Conservation (phyloP, 306 rosid species). For the Sophora flavescens region DNA sequence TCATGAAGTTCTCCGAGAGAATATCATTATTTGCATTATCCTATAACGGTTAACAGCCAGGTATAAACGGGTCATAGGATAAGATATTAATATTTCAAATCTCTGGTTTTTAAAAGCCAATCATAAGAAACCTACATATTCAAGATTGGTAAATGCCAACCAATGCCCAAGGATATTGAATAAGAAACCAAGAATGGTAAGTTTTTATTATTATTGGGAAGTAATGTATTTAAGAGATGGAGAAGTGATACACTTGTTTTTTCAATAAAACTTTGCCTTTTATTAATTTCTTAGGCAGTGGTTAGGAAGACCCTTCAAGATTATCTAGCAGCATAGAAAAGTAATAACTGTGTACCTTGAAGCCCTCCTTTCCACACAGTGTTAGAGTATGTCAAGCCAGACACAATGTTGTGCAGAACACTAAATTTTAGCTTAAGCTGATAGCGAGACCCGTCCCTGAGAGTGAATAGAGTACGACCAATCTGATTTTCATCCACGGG, state of each 20-base stretch:
- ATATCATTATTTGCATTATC: slow-evolving; percentile 2
- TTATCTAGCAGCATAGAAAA: slow-evolving; percentile 14
- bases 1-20: background rate
- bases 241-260: no score
- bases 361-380: slow-evolving; percentile 91
- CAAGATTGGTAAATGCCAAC: background rate
- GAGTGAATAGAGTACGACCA: slow-evolving; percentile 65
- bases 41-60: background rate
- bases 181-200: no score
- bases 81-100: slow-evolving; percentile 1
- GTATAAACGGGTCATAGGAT: slow-evolving; percentile 12
- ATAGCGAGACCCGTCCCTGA: slow-evolving; percentile 79
- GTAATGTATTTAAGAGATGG: no score
- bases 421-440: slow-evolving; percentile 79
- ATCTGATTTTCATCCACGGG: slow-evolving; percentile 58
- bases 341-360: slow-evolving; percentile 61
- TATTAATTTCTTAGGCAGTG: no score
- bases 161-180: no score
- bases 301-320: background rate
- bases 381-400: slow-evolving; percentile 87
- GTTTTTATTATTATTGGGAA: no score
- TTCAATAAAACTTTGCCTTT: no score
- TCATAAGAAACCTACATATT: slow-evolving; percentile 9
- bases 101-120: background rate
- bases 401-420: slow-evolving; percentile 91